Base-by-base conservation (phyloP, 176 grass and related monocot genomes). In the Aegilops sharonensis region DNA sequence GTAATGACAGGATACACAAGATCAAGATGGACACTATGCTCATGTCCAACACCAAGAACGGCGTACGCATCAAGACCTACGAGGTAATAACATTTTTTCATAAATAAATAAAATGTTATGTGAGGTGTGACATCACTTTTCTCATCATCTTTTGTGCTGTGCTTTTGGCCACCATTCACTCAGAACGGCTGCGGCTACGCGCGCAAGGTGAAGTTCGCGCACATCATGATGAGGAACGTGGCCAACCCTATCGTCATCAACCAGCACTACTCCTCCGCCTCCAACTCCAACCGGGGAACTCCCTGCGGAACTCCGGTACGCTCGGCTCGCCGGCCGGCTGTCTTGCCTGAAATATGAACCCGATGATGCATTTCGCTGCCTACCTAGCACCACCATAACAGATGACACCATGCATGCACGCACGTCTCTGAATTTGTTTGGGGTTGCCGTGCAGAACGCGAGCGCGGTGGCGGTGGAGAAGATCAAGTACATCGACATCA, bases 191-290 rank as follows among this genome's bases (percentile, higher is more conserved):
- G 86, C 65, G 92, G 95, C 31, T 84, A 57, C 65, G 89, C 82
- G 4, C 83, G 86, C 21, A 87, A 94, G 11, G 84, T 97, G 85
- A 72, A 85, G 18, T 94, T 97, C 68, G 59, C 54, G 50, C 67
- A 75, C 75, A 83, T 97, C 71, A 15, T 68, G 25, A 93, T 97
- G 86, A 97, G 29, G 64, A 88, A 93, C 60, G 92, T 97, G 17
- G 71, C 69, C 2, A 93, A 92, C 32, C 95, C 92, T 11, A 94
- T 97, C 64, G 76, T 90, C 50, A 83, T 94, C 37, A 68, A 94
- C 24, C 90, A 94, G 73, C 72, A 79, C 11, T 70, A 64, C 11
- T 69, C 39, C 60, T 80, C 63, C 12, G 4, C 25, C 25, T 31
- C 87, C 20, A 61, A 87, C 25, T 30, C 87, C 20, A 61, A 88